Evolutionary conservation across 768 basidiomycete genomes (phyloP), one percentile per base, ranked within the genome.

Genomic region (Rhodotorula toruloides): DNA sequence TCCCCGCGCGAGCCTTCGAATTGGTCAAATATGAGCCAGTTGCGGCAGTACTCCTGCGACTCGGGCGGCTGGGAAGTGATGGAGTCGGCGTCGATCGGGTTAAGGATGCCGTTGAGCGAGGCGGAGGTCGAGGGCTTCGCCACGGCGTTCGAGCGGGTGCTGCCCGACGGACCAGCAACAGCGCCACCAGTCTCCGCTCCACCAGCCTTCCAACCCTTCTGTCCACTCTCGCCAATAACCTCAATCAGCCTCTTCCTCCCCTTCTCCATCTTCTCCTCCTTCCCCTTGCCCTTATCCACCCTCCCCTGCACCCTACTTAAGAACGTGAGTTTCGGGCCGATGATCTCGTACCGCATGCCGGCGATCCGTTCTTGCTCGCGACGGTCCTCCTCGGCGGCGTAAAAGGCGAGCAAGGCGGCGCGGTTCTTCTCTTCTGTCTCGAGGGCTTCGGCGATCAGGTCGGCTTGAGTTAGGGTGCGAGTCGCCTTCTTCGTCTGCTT

Each of bases 341-440:
- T n/a, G 82, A 79, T 49, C 87, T 84, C 36, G 86, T 83, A 32
- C 85, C 85, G 19, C 80, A 78, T 25, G 80, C 81, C 32, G 83
- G 86, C 39, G 84, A 84, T 31, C 1, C 73, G 66, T n/a, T 71
- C 73, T 5, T 39, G 46, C 73, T 83, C 85, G 13, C 89, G 84
- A 71, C 88, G 90, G 77, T 90, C 89, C 74, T 89, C 90, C 72
- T 93, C 91, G 4, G 84, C 77, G 55, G 81, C 83, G 36, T 92
- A 83, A 74, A 91, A 92, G 71, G 90, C 84, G 42, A 83, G 81
- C 68, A 92, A 88, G 53, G 89, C 86, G 10, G 81, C 81, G 29
- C 86, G 84, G 75, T 93, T 93, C 0, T 86, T 85, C 76, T 91
- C 90, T 76, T 92, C 91, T 58, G 86, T 89, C 72, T 91, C 88